Base-by-base conservation (phyloP, 2,329 filamentous ascomycete species). In the Alternaria infectoria region DNA sequence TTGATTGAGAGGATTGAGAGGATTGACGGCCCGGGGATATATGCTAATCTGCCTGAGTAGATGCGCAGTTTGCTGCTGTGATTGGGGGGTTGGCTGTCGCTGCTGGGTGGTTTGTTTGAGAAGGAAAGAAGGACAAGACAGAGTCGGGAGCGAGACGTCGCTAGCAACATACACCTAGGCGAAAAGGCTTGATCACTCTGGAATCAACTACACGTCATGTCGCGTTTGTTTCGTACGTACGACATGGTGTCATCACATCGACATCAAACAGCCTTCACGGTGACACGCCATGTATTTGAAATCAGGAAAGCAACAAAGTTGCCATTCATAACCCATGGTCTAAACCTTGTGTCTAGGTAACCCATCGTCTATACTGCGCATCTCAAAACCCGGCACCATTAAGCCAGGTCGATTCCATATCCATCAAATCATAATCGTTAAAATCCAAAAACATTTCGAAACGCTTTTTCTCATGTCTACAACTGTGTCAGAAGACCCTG, bases 401-500 rank as follows among this genome's bases (percentile, higher is more conserved):
- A 30, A 45, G 36, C 25, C 36, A 44, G 32, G 49, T 11, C 13
- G 23, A 52, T 25, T 8, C 30, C 13, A 52, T 40, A 40, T 5
- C 49, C 49, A 52, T 51, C 49, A 26, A 59, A 47, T 49, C 28
- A 40, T 49, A 47, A 56, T 30, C 30, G 25, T 46, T 44, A 59
- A 46, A 25, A 30, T 19, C 5, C 36, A 23, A 11, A 3, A n/a
- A 25, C n/a, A 7, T 45, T 13, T 11, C 36, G 26, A 28, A 60
- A 43, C 43, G 21, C 23, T 21, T 54, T 7, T 52, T 23, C 19
- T 1, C 21, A 6, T 15, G 11, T 43, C 65, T 76, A 79, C 67
- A 78, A 67, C 67, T 79, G 77, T 72, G 97, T 95, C 76, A 99
- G 85, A 76, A 97, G 88, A 54, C 96, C 96, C 76, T 91, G 86